phyloP scores from a whole-genome alignment of 1,284 basidiomycete genomes.

The Porodaedalea pini region DNA sequence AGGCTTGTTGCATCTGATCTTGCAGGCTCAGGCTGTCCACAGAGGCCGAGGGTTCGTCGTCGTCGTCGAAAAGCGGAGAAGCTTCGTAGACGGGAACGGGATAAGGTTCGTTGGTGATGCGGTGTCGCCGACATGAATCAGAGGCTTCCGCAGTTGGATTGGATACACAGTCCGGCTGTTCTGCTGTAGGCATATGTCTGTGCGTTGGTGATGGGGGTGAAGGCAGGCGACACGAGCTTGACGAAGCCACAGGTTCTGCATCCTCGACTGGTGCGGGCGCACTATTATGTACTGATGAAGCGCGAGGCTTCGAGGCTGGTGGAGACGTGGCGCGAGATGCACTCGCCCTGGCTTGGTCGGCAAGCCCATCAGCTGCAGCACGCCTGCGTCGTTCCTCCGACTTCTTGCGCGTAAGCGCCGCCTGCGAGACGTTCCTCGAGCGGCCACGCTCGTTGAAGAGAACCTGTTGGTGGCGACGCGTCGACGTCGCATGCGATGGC shows the following conservation, averaged over 20 bases:
- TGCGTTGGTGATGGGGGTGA: background rate
- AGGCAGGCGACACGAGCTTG: conserved; percentile 1
- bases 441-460: conserved; percentile 38
- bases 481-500: background rate
- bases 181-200: no score
- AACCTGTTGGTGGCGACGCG: conserved; percentile 9
- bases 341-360: conserved; percentile 13
- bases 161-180: background rate
- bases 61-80: conserved; percentile 1
- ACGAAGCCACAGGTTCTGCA: background rate
- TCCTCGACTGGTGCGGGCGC: background rate
- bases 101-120: background rate
- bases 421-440: conserved; percentile 43
- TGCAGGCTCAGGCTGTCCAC: conserved; percentile 41
- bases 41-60: background rate
- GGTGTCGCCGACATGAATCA: background rate
- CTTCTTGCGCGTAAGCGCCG: conserved; percentile 47
- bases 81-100: conserved; percentile 1
- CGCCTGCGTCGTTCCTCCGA: conserved; percentile 41
- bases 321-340: conserved; percentile 3
- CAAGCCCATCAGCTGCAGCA: conserved; percentile 4
- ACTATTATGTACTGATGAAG: background rate
- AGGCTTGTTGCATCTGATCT: conserved; percentile 63
- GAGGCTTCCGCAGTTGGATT: background rate
- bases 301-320: background rate